These are phyloP conservation scores for Fragilaria crotonensis DNA, from an alignment of 108 stramenopile genomes.

Conservation along the genomic window DNA sequence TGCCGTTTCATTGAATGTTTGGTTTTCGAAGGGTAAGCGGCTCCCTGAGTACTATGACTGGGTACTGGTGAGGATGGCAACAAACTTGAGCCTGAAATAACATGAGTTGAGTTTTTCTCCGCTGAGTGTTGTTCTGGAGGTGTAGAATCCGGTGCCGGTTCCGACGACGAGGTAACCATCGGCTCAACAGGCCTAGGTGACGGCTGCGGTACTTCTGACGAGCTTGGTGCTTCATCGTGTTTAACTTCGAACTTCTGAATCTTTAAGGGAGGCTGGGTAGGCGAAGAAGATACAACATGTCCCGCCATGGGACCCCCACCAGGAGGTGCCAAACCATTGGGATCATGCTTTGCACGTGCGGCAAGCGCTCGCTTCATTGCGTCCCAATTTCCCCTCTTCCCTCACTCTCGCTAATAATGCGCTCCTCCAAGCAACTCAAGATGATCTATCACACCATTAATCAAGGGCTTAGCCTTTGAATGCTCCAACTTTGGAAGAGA, in stretches of 20 bases:
- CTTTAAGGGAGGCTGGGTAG: not conserved
- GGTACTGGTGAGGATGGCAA: not conserved
- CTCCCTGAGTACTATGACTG: not conserved
- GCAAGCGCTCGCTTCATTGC: constrained; percentile 83
- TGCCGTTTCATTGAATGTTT: constrained; percentile 25
- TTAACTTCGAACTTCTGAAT: not conserved
- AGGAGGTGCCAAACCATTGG: constrained; percentile 16
- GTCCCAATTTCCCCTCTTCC: too few relatives aligned
- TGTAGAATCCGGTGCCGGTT: not conserved
- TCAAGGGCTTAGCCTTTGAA: too few relatives aligned
- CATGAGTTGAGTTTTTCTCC: not conserved
- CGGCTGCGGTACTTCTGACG: not conserved
- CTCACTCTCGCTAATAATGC: too few relatives aligned
- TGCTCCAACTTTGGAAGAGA: too few relatives aligned
- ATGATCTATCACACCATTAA: too few relatives aligned
- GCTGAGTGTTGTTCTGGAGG: not conserved
- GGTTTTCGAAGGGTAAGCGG: constrained; percentile 12
- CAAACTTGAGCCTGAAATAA: not conserved
- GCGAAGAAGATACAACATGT: too few relatives aligned
- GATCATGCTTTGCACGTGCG: constrained; percentile 68
- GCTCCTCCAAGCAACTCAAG: too few relatives aligned
- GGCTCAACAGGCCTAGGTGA: not conserved
- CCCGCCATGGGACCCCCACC: not conserved
- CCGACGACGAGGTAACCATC: not conserved
- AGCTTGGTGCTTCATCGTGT: not conserved